Conservation (phyloP, 345 rosid genomes). For the Camelina sativa region DNA sequence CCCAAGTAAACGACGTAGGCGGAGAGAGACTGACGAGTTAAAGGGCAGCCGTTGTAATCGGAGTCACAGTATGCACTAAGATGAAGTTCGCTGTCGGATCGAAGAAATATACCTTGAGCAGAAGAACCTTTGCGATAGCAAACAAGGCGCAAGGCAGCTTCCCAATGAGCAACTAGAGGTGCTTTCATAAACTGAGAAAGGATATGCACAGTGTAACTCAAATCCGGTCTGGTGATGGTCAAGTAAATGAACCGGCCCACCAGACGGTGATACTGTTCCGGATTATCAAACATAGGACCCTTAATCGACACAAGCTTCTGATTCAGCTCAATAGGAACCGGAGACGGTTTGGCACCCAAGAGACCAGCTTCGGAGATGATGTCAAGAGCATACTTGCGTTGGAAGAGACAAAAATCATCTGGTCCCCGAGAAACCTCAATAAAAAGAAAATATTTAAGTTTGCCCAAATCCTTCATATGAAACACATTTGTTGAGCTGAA, state of each 20-base stretch:
- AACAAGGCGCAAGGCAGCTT: not conserved
- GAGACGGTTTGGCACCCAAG: too few relatives aligned
- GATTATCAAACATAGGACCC: too few relatives aligned
- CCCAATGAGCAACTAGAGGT: not conserved
- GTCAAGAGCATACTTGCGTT: too few relatives aligned
- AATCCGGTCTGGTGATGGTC: not conserved
- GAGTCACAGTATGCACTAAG: too few relatives aligned
- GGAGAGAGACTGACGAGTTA: not conserved
- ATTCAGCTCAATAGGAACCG: too few relatives aligned
- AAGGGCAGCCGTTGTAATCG: not conserved
- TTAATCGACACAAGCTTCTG: too few relatives aligned
- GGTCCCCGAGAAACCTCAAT: too few relatives aligned
- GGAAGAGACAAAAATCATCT: too few relatives aligned
- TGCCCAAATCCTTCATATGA: too few relatives aligned
- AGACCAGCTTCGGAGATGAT: too few relatives aligned
- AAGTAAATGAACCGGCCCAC: not conserved
- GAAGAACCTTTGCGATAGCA: not conserved
- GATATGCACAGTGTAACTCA: not conserved
- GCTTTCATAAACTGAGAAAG: not conserved
- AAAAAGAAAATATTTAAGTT: not conserved
- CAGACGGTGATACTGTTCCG: not conserved
- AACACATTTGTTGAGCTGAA: too few relatives aligned
- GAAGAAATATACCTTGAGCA: not conserved
- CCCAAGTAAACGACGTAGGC: not conserved
- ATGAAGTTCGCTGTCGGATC: too few relatives aligned